Evolutionary conservation across 2,329 filamentous ascomycete species (phyloP), one percentile per base, ranked within the genome.

Genomic region (Nemania serpens): DNA sequence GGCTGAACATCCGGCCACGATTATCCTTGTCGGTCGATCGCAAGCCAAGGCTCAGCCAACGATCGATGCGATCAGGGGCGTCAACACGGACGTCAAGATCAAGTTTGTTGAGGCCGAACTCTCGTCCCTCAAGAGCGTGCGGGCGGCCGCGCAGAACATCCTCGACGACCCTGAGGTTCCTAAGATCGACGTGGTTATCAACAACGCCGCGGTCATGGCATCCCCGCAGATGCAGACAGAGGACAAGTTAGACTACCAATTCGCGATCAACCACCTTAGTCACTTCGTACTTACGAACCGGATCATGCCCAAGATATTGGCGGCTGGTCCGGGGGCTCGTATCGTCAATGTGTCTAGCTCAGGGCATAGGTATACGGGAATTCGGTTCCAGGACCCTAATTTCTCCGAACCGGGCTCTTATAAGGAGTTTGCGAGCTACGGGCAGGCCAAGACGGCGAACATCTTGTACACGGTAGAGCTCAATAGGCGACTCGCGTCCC

Each of bases 361-460:
- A 1, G 69, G 54, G 2, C 70, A 72, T 50, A 59, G 68, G 13
- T 64, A 55, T 57, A 55, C 58, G 15, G 67, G 67, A 5, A 58
- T 74, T 42, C 66, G 68, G 1, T 70, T 71, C 61, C 55, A 67
- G 3, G 71, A 74, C 58, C 71, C 72, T 22, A 73, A 70, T 54
- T 74, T 65, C 57, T 54, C 64, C 7, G 58, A 57, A 39, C 66
- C 64, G 2, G 71, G 67, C 37, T 68, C 70, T 2, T 79, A 78
- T 66, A 68, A 61, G 39, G 70, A 67, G 29, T 78, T 76, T 67
- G 64, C 66, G 9, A 74, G 74, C 3, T 81, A 82, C 66, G 77
- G 75, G 4, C 77, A 81, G 57, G 70, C 71, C 43, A 82, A 82
- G 71, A 77, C 76, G 3, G 79, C 78, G 18, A 79, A 79, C 55